Conservation (phyloP, 2,329 filamentous ascomycete genomes). For the Aspergillus versicolor region DNA sequence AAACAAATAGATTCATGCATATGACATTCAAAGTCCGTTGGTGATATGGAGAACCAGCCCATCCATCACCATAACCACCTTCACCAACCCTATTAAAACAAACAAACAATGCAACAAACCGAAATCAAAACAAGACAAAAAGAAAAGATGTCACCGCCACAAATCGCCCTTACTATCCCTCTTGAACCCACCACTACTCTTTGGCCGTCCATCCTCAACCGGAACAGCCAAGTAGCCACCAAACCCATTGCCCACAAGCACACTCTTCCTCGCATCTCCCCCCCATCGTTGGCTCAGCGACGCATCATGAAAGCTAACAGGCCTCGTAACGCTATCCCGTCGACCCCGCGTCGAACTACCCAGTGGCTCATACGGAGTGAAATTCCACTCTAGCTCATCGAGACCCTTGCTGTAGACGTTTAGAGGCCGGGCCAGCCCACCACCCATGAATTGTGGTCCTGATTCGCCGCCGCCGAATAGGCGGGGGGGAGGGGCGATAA, state of each 20-base stretch:
- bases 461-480: constrained; percentile 46
- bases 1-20: neutral
- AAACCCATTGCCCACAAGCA: constrained; percentile 67
- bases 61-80: neutral
- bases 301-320: constrained; percentile 47
- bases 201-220: constrained; percentile 44
- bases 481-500: constrained; percentile 66
- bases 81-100: neutral
- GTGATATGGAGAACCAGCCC: neutral
- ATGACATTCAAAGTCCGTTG: neutral
- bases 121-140: neutral
- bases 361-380: constrained; percentile 58
- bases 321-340: constrained; percentile 41
- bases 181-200: constrained; percentile 34
- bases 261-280: constrained; percentile 58
- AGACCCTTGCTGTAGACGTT: constrained; percentile 67
- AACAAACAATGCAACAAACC: neutral
- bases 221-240: constrained; percentile 67
- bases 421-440: constrained; percentile 55
- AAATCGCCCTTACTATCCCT: constrained; percentile 38
- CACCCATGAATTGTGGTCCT: constrained; percentile 24
- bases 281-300: constrained; percentile 58
- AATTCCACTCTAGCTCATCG: constrained; percentile 67
- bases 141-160: constrained; percentile 31
- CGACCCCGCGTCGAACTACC: constrained; percentile 31